Evolutionary conservation across 768 basidiomycete species (phyloP), one percentile per base, ranked within the genome.

Genomic region (Gloeopeniophorella convolvens): DNA sequence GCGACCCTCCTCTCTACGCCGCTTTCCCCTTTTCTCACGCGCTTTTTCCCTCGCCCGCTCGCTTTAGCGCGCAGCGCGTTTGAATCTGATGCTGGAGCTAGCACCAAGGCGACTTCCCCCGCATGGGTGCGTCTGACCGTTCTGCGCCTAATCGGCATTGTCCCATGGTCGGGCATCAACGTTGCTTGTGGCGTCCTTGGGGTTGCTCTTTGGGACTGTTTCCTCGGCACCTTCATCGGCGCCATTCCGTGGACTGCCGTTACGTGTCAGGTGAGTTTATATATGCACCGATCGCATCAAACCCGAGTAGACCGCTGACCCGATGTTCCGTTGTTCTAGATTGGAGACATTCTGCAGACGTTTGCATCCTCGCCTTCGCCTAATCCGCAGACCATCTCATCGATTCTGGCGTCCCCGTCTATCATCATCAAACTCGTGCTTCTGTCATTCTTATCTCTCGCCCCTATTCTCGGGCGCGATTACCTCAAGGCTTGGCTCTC

Each of bases 91-190:
- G 72, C 79, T 5, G 72, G 77, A 60, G 50, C 64, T 48, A 60
- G 72, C 51, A 59, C 66, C 49, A 59, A 64, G 31, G 32, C 68
- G 16, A 67, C 59, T 57, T 70, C 70, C 18, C 64, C 72, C 20
- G 62, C 71, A 2, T 96, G 94, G 93, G 83, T 92, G 36, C 80
- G 92, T 33, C 71, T 96, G 36, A 84, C 91, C 3, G 78, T 95
- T 50, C 77, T 97, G 55, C 81, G 94, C 42, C 81, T 95, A 50
- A 79, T 95, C 60, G 94, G 94, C 16, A 80, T 97, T 47, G 90
- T 96, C 3, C 94, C 94, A 5, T 97, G 94, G 94, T 90, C 89
- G 50, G 92, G 90, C 51, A 91, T 97, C 73, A 97, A 97, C 66
- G 87, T 97, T 50, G 93, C 93, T 37, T 95, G 87, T 66, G 93